Percentiles rank a stretch among this genome's conserved stretches.
These are phyloP conservation scores for Podila minutissima DNA, from an alignment of 192 early-diverging fungal genomes.

Conservation along the genomic window DNA sequence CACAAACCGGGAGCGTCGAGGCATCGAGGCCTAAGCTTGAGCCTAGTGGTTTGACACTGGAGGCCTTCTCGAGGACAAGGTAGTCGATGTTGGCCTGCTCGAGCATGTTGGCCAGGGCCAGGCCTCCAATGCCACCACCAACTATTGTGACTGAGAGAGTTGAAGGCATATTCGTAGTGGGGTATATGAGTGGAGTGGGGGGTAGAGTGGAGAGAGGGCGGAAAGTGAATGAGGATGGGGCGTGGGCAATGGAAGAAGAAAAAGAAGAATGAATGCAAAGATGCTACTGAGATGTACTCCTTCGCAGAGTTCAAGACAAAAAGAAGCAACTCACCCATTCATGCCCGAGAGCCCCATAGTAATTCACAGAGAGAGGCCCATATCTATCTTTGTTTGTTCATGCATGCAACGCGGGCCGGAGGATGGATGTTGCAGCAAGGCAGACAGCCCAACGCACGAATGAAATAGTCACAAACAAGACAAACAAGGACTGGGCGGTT, in stretches of 20 bases:
- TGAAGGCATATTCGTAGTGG: slow-evolving; percentile 4
- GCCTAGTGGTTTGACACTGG: slow-evolving; percentile 22
- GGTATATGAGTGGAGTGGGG: not conserved
- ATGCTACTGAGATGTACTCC: not conserved
- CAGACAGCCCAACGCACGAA: too few species aligned
- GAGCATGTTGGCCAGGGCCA: slow-evolving; percentile 42
- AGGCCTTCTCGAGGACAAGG: slow-evolving; percentile 33
- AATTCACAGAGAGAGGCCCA: too few species aligned
- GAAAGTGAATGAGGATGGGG: not conserved
- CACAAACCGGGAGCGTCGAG: slow-evolving; percentile 23
- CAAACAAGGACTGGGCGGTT: too few species aligned
- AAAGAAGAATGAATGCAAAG: not conserved
- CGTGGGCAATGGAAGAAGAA: not conserved
- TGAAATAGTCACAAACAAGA: too few species aligned
- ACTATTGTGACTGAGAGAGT: slow-evolving; percentile 39
- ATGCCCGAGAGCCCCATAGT: too few species aligned
- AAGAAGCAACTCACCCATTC: too few species aligned
- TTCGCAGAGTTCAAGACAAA: too few species aligned
- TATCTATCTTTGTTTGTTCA: too few species aligned
- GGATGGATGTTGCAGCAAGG: too few species aligned
- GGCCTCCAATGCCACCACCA: slow-evolving; percentile 28
- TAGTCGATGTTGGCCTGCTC: slow-evolving; percentile 53
- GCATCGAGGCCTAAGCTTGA: slow-evolving; percentile 43
- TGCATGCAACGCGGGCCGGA: too few species aligned
- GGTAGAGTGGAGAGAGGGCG: not conserved